A percentile compares a stretch with the other conserved stretches of the same genome.
These are phyloP conservation scores for Piper longum DNA, from an alignment of 164 flowering plant species.

Conservation along the genomic window DNA sequence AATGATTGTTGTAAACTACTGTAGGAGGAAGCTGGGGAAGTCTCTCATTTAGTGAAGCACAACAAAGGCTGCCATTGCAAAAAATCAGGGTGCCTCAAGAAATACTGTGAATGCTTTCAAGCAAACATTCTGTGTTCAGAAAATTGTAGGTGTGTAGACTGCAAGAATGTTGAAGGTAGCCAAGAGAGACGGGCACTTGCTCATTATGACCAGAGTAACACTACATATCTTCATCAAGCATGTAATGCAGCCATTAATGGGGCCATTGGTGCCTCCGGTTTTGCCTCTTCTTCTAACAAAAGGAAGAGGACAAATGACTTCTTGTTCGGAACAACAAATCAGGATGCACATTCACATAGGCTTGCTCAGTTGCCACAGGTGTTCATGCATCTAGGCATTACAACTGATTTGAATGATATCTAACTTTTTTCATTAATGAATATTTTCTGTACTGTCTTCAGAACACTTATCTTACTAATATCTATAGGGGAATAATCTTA, in stretches of 20 bases:
- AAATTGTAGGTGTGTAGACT: constrained; percentile 89
- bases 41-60: constrained; percentile 56
- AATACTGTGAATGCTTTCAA: constrained; percentile 97
- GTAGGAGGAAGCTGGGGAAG: constrained; percentile 69
- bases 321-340: constrained; percentile 31
- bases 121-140: constrained; percentile 95
- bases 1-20: not conserved
- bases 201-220: constrained; percentile 61
- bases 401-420: not conserved
- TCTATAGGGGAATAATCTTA: constrained; percentile 40
- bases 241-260: constrained; percentile 97
- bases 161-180: constrained; percentile 95
- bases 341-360: constrained; percentile 41
- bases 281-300: constrained; percentile 64
- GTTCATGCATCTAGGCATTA: not conserved
- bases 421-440: too few relatives aligned
- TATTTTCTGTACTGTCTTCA: not conserved
- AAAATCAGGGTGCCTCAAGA: constrained; percentile 95
- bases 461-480: constrained; percentile 3
- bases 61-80: constrained; percentile 98
- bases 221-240: constrained; percentile 77
- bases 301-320: constrained; percentile 67
- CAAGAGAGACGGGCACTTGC: constrained; percentile 90
- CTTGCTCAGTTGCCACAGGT: constrained; percentile 61
- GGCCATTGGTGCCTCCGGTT: constrained; percentile 91